Conservation (phyloP, 331 rosid species). For the Cydonia oblonga region DNA sequence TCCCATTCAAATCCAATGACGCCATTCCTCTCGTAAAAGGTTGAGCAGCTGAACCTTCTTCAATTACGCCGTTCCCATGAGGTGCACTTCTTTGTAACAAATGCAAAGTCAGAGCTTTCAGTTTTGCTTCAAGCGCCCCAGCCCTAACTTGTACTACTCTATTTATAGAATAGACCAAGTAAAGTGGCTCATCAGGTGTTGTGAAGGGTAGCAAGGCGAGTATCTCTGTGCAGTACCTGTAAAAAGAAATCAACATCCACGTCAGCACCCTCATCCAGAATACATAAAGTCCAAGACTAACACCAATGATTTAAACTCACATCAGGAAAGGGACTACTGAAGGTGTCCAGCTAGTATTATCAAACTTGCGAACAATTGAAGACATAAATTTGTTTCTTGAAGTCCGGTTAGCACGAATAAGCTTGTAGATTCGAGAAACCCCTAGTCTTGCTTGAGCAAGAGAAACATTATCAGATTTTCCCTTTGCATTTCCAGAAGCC, state of each 20-base stretch:
- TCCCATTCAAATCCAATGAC: slow-evolving; percentile 46
- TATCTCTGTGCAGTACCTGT: slow-evolving; percentile 90
- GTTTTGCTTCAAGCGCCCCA: slow-evolving; percentile 78
- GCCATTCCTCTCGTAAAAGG: slow-evolving; percentile 19
- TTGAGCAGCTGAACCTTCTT: slow-evolving; percentile 21
- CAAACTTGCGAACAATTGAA: slow-evolving; percentile 87
- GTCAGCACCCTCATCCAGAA: slow-evolving; percentile 3
- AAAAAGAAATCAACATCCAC: slow-evolving; percentile 12
- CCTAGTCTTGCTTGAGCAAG: slow-evolving; percentile 86
- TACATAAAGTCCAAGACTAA: background rate
- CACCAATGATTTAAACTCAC: slow-evolving; percentile 43
- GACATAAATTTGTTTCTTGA: slow-evolving; percentile 95
- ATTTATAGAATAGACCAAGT: slow-evolving; percentile 76
- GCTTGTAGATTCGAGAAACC: slow-evolving; percentile 98
- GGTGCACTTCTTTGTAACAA: slow-evolving; percentile 38
- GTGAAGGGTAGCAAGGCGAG: slow-evolving; percentile 84
- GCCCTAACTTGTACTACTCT: slow-evolving; percentile 87
- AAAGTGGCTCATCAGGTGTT: slow-evolving; percentile 81
- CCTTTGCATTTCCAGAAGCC: slow-evolving; percentile 43
- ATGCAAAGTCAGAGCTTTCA: slow-evolving; percentile 66
- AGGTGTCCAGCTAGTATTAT: slow-evolving; percentile 52
- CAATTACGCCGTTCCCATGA: slow-evolving; percentile 49
- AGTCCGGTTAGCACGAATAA: slow-evolving; percentile 75
- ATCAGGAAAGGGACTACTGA: slow-evolving; percentile 66
- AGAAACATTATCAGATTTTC: slow-evolving; percentile 50